Percentiles rank a stretch among this genome's conserved stretches.
phyloP scores from a whole-genome alignment of 1,284 basidiomycete genomes.

The Cutaneotrichosporon dermatis region DNA sequence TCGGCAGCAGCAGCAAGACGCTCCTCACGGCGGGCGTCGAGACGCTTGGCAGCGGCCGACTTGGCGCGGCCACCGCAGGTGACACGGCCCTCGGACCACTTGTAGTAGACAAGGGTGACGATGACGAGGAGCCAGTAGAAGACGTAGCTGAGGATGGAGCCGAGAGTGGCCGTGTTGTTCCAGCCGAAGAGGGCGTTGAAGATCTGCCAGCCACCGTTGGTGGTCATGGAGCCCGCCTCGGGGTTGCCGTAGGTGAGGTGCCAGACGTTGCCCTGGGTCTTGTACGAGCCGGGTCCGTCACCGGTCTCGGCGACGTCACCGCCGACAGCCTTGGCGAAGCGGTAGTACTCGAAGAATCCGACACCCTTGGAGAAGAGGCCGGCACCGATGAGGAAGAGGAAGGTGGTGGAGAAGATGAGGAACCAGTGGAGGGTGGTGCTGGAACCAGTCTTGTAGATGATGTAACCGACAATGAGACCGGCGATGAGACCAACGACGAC shows the following conservation, averaged over 20 bases:
- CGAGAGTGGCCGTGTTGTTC: conserved; percentile 55
- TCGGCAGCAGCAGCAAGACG: neutral
- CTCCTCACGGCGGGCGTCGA: conserved; percentile 5
- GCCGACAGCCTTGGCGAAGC: conserved; percentile 57
- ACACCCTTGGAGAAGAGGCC: conserved; percentile 73
- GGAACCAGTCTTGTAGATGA: conserved; percentile 50
- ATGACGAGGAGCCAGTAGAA: conserved; percentile 76
- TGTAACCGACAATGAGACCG: conserved; percentile 60
- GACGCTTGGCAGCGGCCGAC: conserved; percentile 4
- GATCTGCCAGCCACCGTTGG: conserved; percentile 47
- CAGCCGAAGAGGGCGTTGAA: conserved; percentile 50
- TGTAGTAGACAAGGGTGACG: conserved; percentile 61
- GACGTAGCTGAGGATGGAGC: conserved; percentile 66
- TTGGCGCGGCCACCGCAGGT: conserved; percentile 39
- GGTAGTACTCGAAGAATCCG: conserved; percentile 63
- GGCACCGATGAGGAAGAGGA: conserved; percentile 84
- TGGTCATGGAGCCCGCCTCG: conserved; percentile 52
- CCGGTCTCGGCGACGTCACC: conserved; percentile 67
- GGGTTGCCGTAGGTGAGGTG: conserved; percentile 72
- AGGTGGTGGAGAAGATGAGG: conserved; percentile 80
- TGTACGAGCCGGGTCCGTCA: conserved; percentile 54
- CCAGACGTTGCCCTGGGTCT: conserved; percentile 74
- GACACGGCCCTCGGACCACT: conserved; percentile 56
- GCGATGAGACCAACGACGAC: conserved; percentile 74
- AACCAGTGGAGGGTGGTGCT: conserved; percentile 59